Conservation (phyloP, 306 rosid genomes). For the Albizia julibrissin region DNA sequence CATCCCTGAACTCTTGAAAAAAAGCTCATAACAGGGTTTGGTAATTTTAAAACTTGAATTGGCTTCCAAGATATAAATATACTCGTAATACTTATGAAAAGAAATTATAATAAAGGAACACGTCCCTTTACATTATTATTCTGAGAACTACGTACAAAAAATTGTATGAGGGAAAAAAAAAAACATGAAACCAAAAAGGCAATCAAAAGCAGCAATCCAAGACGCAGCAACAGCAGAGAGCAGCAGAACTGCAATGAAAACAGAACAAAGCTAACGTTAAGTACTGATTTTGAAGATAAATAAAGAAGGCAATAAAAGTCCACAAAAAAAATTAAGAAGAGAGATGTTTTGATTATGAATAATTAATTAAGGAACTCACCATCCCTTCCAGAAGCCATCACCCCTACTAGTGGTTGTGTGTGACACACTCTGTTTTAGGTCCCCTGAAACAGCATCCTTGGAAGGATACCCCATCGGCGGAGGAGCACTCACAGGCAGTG, state of each 20-base stretch:
- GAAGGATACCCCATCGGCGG: conserved; percentile 52
- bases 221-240: conserved; percentile 60
- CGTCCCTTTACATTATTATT: not conserved
- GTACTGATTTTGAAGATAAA: not conserved
- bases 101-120: not conserved
- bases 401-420: too few relatives aligned
- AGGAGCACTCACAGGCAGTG: conserved; percentile 10
- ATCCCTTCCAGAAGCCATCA: not conserved
- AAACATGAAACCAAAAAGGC: too few relatives aligned
- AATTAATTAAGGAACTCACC: not conserved
- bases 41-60: not conserved
- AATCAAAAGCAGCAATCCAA: conserved; percentile 19
- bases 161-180: too few relatives aligned
- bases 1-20: too few relatives aligned
- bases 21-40: not conserved
- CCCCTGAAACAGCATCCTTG: conserved; percentile 26
- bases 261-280: not conserved
- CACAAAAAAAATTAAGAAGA: not conserved
- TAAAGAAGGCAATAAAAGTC: not conserved
- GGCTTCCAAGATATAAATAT: not conserved
- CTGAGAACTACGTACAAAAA: too few relatives aligned
- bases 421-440: too few relatives aligned
- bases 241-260: conserved; percentile 54
- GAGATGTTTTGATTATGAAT: not conserved
- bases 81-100: not conserved